A percentile compares a stretch with the other conserved stretches of the same genome.
Conservation (phyloP, 768 basidiomycete genomes). For the Boletus barrowsii region DNA sequence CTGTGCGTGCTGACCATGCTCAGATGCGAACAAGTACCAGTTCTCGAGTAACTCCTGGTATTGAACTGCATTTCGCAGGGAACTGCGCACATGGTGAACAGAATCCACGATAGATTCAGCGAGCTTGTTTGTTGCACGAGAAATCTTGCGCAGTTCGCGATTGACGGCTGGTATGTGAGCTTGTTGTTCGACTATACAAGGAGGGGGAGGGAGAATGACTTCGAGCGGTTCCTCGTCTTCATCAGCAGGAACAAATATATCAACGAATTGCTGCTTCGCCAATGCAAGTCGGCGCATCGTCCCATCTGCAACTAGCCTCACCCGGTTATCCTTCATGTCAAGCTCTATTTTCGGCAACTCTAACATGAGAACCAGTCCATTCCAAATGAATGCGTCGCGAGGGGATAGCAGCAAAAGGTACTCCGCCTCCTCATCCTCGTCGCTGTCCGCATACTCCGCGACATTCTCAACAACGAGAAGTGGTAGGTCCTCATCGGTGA, state of each 20-base stretch:
- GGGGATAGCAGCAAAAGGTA: conserved; percentile 90
- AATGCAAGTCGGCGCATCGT: conserved; percentile 68
- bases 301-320: conserved; percentile 90
- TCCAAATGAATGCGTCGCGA: conserved; percentile 85
- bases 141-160: conserved; percentile 84
- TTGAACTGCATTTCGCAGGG: conserved; percentile 55
- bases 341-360: conserved; percentile 75
- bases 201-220: conserved; percentile 37
- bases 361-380: conserved; percentile 79
- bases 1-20: conserved; percentile 88
- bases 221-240: conserved; percentile 59
- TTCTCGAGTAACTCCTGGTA: conserved; percentile 87
- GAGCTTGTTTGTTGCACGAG: conserved; percentile 82
- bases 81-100: conserved; percentile 77
- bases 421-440: conserved; percentile 55
- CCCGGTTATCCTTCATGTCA: conserved; percentile 80
- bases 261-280: conserved; percentile 75
- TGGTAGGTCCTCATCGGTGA: conserved; percentile 45
- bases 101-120: conserved; percentile 93
- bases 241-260: conserved; percentile 58
- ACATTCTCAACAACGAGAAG: conserved; percentile 40
- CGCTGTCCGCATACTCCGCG: conserved; percentile 42
- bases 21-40: conserved; percentile 96
- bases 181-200: conserved; percentile 72
- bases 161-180: conserved; percentile 91